Base-by-base conservation (phyloP, 139 green algal species). In the Tetraselmis striata region DNA sequence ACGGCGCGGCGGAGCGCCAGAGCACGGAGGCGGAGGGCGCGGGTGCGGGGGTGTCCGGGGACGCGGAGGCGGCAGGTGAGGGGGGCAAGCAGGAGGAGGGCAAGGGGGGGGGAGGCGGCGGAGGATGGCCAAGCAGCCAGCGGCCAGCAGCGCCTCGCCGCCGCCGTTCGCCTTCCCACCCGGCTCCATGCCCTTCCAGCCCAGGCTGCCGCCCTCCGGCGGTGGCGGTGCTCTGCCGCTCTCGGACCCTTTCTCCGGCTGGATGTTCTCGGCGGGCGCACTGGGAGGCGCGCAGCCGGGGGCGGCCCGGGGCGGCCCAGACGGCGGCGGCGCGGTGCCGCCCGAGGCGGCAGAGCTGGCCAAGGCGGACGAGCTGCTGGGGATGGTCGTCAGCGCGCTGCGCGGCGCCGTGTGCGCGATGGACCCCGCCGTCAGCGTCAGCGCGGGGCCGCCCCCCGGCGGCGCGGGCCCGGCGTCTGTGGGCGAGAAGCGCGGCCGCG, bases 311-410 rank as follows among this genome's bases (percentile, higher is more conserved):
- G 28, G 24, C 26, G 76, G 23, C 26, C 29, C 27, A 18, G 75
- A 76, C 2, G 31, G 67, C n/a, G 59, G 5, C n/a, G 32, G 30
- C 32, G 30, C 75, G 75, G 29, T 59, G 29, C 22, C 59, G 80
- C 24, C 80, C 0, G 24, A 28, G 26, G 59, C 28, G 18, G 59
- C 59, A n/a, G 32, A 26, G 5, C 75, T 30, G 1, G 75, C 75
- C 29, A 78, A 0, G 76, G 31, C 30, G 28, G 88, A 92, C 32
- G 87, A 92, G 32, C 83, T 91, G 76, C 76, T 92, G 26, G 78
- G 29, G 22, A 78, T 91, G 59, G 86, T 90, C 5, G 85, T 92
- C 30, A 58, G 83, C 59, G 88, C 84, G 77, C 82, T 91, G 67
- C 80, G 85, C 28, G 31, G 31, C 28, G 32, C 89, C 28, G 79